phyloP scores from a whole-genome alignment of 352 stramenopile genomes.

The Peronosclerospora sorghi region DNA sequence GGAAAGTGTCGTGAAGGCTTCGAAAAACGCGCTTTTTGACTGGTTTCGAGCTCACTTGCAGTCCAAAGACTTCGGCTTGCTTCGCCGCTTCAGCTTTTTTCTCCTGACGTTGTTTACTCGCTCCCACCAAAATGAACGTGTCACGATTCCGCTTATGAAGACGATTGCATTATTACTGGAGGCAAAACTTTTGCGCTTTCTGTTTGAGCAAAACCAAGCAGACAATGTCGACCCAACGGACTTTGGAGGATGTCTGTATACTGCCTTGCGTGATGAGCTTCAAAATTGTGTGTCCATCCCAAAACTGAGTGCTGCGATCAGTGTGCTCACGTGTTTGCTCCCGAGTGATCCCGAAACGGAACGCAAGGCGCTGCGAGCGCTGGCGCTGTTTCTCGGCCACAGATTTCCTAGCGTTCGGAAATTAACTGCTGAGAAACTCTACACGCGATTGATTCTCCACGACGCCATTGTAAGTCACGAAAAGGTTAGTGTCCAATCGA shows the following conservation, averaged over 20 bases:
- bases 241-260: constrained; percentile 55
- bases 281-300: constrained; percentile 43
- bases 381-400: constrained; percentile 72
- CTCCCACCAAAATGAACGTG: constrained; percentile 60
- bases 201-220: constrained; percentile 36
- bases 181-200: constrained; percentile 37
- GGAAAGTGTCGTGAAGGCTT: constrained; percentile 88
- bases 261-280: constrained; percentile 56
- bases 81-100: constrained; percentile 57
- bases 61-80: constrained; percentile 49
- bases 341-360: constrained; percentile 50
- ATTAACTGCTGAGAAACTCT: constrained; percentile 69
- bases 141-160: constrained; percentile 84
- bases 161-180: constrained; percentile 70
- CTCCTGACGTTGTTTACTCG: constrained; percentile 50
- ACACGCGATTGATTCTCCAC: constrained; percentile 67
- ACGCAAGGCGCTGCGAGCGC: constrained; percentile 42
- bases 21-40: constrained; percentile 45
- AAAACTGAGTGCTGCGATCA: constrained; percentile 57
- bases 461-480: constrained; percentile 55
- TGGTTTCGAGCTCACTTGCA: constrained; percentile 43
- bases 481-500: constrained; percentile 26
- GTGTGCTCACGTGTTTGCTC: constrained; percentile 62
- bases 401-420: constrained; percentile 82
- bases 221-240: constrained; percentile 18